phyloP scores from a whole-genome alignment of 163 green algal genomes.

The Coccomyxa subellipsoidea region DNA sequence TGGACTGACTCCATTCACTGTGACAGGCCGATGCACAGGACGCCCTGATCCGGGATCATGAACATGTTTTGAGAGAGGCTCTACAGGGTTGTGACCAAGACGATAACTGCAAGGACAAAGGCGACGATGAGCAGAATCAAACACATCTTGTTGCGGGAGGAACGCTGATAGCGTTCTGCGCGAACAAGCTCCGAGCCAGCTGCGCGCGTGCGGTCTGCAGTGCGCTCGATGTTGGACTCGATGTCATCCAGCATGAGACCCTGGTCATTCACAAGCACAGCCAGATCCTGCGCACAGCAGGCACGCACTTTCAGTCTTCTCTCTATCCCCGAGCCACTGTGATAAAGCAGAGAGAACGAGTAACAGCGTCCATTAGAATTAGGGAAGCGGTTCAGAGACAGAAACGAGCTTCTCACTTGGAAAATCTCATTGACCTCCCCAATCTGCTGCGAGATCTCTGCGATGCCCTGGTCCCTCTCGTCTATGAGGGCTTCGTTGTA shows the following conservation, averaged over 20 bases:
- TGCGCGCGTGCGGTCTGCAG: constrained; percentile 60
- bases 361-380: neutral
- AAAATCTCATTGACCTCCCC: constrained; percentile 96
- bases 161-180: constrained; percentile 62
- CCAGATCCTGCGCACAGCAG: constrained; percentile 71
- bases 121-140: constrained; percentile 40
- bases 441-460: constrained; percentile 88
- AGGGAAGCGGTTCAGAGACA: neutral
- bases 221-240: constrained; percentile 71
- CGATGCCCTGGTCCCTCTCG: constrained; percentile 88
- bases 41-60: no score
- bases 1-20: no score
- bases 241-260: constrained; percentile 77
- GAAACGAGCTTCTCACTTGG: constrained; percentile 20
- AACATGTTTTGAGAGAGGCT: neutral
- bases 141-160: constrained; percentile 60
- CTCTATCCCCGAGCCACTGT: no score
- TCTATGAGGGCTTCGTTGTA: constrained; percentile 93
- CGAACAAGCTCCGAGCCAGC: constrained; percentile 61
- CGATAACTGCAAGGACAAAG: constrained; percentile 41
- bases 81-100: constrained; percentile 38
- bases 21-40: no score
- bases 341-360: neutral
- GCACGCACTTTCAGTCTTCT: neutral
- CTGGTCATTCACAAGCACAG: constrained; percentile 93